phyloP scores from a whole-genome alignment of 1,284 basidiomycete species.

The Dichomitus squalens region DNA sequence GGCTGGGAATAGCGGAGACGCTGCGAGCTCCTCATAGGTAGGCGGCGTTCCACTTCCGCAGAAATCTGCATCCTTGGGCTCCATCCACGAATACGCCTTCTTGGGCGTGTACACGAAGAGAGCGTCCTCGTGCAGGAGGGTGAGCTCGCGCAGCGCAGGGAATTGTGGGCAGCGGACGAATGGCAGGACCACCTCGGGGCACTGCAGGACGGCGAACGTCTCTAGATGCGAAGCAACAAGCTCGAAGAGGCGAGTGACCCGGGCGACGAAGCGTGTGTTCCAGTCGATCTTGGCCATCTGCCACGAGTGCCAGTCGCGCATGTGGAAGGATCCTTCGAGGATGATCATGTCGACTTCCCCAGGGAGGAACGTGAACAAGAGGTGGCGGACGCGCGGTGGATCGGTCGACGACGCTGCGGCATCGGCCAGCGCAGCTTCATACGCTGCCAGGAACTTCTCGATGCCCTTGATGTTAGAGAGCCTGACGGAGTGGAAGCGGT shows the following conservation, averaged over 20 bases:
- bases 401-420: neutral
- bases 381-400: constrained; percentile 11
- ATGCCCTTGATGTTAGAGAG: constrained; percentile 1
- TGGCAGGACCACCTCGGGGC: constrained; percentile 8
- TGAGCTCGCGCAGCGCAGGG: constrained; percentile 13
- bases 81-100: neutral
- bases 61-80: constrained; percentile 3
- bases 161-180: constrained; percentile 4
- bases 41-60: constrained; percentile 3
- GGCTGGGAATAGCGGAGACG: constrained; percentile 8
- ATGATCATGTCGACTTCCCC: constrained; percentile 8
- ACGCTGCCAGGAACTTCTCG: constrained; percentile 3
- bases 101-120: constrained; percentile 3
- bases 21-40: neutral
- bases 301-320: constrained; percentile 16
- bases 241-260: constrained; percentile 9
- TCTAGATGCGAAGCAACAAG: constrained; percentile 8
- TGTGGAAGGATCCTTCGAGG: constrained; percentile 10
- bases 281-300: constrained; percentile 8
- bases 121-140: constrained; percentile 12
- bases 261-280: constrained; percentile 12
- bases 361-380: constrained; percentile 13
- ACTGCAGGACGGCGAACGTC: constrained; percentile 14
- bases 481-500: constrained; percentile 11
- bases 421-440: neutral